Conservation (phyloP, 1,139 yeast species). For the Blastobotrys aristatus region DNA sequence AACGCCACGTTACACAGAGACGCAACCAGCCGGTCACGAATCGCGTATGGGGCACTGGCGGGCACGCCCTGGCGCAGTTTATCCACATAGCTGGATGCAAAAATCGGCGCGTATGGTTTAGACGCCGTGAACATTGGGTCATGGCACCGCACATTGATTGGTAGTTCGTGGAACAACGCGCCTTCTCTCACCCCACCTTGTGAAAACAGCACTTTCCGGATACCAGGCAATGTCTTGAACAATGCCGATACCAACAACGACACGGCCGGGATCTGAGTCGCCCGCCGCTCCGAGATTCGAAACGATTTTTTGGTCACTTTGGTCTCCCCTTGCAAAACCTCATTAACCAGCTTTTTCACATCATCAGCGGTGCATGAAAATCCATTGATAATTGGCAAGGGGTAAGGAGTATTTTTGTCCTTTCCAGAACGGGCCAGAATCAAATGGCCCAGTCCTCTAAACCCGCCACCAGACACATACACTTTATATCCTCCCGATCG, state of each 20-base stretch:
- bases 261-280: conserved; percentile 59
- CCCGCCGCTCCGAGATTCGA: conserved; percentile 56
- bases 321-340: conserved; percentile 13
- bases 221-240: conserved; percentile 50
- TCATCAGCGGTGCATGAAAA: conserved; percentile 51
- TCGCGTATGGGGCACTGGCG: conserved; percentile 46
- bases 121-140: conserved; percentile 64
- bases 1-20: conserved; percentile 64
- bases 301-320: conserved; percentile 40
- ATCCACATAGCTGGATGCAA: conserved; percentile 48
- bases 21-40: conserved; percentile 54
- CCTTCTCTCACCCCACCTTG: conserved; percentile 76
- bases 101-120: conserved; percentile 57
- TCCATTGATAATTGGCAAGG: conserved; percentile 56
- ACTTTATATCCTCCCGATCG: conserved; percentile 52
- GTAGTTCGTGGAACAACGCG: conserved; percentile 53
- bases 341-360: conserved; percentile 33
- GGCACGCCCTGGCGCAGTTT: conserved; percentile 52
- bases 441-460: conserved; percentile 58
- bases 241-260: conserved; percentile 56
- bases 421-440: conserved; percentile 49
- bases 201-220: conserved; percentile 56
- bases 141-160: conserved; percentile 49
- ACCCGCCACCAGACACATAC: conserved; percentile 64
- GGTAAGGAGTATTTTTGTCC: conserved; percentile 30